Conservation (phyloP, 176 grass and related monocot species). For the Musa schizocarpa region DNA sequence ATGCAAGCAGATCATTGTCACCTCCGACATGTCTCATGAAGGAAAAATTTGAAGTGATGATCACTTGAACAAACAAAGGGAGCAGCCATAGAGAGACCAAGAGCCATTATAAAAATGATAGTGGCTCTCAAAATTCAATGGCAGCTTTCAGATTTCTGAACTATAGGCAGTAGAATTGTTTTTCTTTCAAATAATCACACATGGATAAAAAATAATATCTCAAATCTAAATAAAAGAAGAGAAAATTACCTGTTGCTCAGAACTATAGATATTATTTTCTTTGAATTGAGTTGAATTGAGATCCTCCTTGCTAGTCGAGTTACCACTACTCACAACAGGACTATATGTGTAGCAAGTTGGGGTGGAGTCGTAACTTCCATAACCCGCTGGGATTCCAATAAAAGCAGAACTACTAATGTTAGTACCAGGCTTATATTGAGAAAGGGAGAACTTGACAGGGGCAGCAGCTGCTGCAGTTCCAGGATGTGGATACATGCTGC, state of each 20-base stretch:
- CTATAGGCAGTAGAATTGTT: too few relatives aligned
- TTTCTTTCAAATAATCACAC: too few relatives aligned
- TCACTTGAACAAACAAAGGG: too few relatives aligned
- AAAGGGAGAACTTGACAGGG: constrained; percentile 46
- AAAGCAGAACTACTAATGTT: constrained; percentile 52
- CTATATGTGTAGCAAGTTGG: constrained; percentile 45
- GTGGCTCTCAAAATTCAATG: too few relatives aligned
- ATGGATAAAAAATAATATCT: too few relatives aligned
- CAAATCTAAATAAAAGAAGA: background rate
- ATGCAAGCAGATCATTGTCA: too few relatives aligned
- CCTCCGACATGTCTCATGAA: too few relatives aligned
- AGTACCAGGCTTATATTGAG: constrained; percentile 60
- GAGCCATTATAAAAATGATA: too few relatives aligned
- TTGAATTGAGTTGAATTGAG: constrained; percentile 53
- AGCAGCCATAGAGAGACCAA: too few relatives aligned
- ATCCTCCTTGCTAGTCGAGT: constrained; percentile 52
- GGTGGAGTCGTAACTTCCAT: constrained; percentile 51
- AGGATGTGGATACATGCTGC: constrained; percentile 49
- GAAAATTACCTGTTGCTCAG: constrained; percentile 45
- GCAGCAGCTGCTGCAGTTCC: constrained; percentile 30
- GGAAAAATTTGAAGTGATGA: too few relatives aligned
- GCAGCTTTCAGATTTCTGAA: too few relatives aligned
- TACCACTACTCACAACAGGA: constrained; percentile 31
- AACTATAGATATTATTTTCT: constrained; percentile 74
- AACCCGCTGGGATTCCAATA: constrained; percentile 48